A percentile compares a stretch with the other conserved stretches of the same genome.
phyloP scores from a whole-genome alignment of 1,139 yeast genomes.

The Saccharomycopsis crataegensis region DNA sequence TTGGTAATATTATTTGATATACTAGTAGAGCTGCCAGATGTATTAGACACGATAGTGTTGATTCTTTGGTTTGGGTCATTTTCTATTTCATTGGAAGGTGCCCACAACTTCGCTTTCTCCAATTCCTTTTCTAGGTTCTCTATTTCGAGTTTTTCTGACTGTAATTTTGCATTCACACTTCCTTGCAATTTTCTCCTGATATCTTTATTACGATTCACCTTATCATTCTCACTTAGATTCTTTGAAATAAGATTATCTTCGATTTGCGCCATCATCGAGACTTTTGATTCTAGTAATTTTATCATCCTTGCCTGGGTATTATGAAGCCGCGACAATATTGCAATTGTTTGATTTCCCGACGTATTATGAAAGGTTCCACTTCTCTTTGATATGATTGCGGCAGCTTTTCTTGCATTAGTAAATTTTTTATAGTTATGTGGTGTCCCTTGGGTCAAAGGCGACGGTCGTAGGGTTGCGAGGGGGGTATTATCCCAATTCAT shows the following conservation, averaged over 20 bases:
- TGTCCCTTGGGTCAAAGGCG: neutral
- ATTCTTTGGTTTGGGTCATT: neutral
- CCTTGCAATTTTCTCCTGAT: neutral
- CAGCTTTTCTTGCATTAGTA: conserved; percentile 4
- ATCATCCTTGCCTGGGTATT: conserved; percentile 9
- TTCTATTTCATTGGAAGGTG: neutral
- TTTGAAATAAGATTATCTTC: conserved; percentile 12
- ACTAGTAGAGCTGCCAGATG: too few species aligned
- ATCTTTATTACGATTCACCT: conserved; percentile 6
- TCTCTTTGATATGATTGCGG: neutral
- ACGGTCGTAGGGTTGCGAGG: neutral
- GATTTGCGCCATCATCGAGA: conserved; percentile 1
- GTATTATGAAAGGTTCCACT: neutral
- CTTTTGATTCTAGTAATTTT: conserved; percentile 7
- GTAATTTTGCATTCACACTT: neutral
- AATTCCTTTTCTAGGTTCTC: neutral
- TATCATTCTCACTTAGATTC: conserved; percentile 17
- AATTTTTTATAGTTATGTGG: neutral
- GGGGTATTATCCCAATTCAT: neutral
- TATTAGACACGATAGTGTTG: neutral
- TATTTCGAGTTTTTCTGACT: neutral
- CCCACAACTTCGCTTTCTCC: neutral
- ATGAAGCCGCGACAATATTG: neutral
- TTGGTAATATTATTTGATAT: too few species aligned
- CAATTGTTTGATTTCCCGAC: too few species aligned